Conservation (phyloP, 768 basidiomycete species). For the Steccherinum ochraceum region DNA sequence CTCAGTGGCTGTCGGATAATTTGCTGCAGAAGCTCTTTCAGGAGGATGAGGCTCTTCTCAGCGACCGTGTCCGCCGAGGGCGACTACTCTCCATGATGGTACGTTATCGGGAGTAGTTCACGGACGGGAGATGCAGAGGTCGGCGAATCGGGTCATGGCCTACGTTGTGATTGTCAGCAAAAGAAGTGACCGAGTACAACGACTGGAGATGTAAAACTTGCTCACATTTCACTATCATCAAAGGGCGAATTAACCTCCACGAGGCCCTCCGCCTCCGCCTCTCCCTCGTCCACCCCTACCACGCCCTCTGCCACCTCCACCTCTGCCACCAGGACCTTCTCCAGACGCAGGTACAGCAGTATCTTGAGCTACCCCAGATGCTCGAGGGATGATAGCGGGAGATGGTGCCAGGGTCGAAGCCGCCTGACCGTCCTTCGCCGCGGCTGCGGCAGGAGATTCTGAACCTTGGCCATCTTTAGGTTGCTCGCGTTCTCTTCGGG, state of each 20-base stretch:
- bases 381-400: not conserved
- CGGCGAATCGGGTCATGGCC: not conserved
- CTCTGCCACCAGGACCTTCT: constrained; percentile 6
- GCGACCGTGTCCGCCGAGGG: too few species aligned
- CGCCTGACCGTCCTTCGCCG: constrained; percentile 2
- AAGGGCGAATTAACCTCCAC: not conserved
- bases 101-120: too few species aligned
- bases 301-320: constrained; percentile 17
- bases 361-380: not conserved
- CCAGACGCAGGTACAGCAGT: constrained; percentile 19
- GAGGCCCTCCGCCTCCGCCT: not conserved
- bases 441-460: not conserved
- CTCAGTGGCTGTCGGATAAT: too few species aligned
- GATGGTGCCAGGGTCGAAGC: not conserved
- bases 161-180: not conserved
- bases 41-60: too few species aligned
- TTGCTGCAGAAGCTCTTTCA: too few species aligned
- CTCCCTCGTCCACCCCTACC: constrained; percentile 2
- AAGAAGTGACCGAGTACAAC: not conserved
- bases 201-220: not conserved
- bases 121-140: too few species aligned
- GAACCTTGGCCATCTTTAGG: constrained; percentile 16
- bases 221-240: not conserved
- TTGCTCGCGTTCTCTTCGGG: constrained; percentile 32
- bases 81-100: too few species aligned